Conservation (phyloP, 805 yeast species). For the Ogataea henricii region DNA sequence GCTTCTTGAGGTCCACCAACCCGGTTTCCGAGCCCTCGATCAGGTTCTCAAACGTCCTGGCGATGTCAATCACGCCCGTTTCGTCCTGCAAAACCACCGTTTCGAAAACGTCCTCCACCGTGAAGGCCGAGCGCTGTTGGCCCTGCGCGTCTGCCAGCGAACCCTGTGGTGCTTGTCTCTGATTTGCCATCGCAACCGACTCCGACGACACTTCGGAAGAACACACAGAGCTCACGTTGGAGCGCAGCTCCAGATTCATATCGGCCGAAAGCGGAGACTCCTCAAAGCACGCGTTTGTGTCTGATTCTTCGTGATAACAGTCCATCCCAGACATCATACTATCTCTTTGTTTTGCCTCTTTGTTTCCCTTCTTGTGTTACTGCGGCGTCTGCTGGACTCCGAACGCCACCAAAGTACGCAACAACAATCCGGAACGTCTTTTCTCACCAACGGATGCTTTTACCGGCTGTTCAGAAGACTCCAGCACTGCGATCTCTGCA, state of each 20-base stretch:
- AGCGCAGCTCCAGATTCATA: slow-evolving; percentile 14
- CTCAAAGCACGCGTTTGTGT: slow-evolving; percentile 10
- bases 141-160: slow-evolving; percentile 1
- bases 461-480: neutral
- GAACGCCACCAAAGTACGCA: neutral
- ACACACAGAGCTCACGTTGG: slow-evolving; percentile 11
- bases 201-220: slow-evolving; percentile 18
- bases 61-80: slow-evolving; percentile 7
- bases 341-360: neutral
- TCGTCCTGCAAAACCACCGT: slow-evolving; percentile 11
- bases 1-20: slow-evolving; percentile 5
- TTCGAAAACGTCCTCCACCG: slow-evolving; percentile 14
- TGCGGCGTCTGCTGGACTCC: neutral
- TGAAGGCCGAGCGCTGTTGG: neutral
- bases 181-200: slow-evolving; percentile 10
- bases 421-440: neutral
- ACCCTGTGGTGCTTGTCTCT: slow-evolving; percentile 1
- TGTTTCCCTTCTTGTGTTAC: neutral
- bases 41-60: slow-evolving; percentile 11
- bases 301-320: neutral
- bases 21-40: slow-evolving; percentile 10
- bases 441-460: neutral
- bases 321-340: neutral
- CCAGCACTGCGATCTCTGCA: neutral
- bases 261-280: slow-evolving; percentile 16